A percentile compares a stretch with the other conserved stretches of the same genome.
These are phyloP conservation scores for Clonostachys sp. DNA, from an alignment of 2,329 filamentous ascomycete species.

Conservation along the genomic window DNA sequence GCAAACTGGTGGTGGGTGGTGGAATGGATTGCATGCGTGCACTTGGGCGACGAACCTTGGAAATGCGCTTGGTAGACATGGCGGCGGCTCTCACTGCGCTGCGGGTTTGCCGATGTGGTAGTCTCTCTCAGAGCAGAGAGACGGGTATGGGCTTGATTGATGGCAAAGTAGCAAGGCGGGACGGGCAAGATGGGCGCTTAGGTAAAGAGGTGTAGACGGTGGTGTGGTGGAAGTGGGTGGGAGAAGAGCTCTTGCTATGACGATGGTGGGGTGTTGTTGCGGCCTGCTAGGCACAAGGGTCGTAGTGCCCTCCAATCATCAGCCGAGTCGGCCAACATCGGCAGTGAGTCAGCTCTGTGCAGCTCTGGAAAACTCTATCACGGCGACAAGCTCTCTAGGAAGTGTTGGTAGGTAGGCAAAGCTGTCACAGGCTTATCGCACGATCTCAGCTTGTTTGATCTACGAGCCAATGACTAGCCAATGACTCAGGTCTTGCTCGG, in stretches of 20 bases:
- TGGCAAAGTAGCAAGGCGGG: not conserved
- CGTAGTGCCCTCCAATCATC: no score
- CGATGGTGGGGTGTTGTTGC: not conserved
- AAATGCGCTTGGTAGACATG: constrained; percentile 40
- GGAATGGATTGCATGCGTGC: not conserved
- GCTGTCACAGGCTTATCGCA: no score
- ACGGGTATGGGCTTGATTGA: not conserved
- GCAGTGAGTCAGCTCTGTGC: no score
- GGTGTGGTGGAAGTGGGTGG: not conserved
- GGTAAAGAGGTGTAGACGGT: not conserved
- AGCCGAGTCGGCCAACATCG: no score
- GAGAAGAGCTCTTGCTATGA: not conserved
- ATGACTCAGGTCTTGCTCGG: no score
- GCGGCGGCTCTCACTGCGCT: constrained; percentile 2
- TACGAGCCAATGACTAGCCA: no score
- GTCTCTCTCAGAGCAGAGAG: not conserved
- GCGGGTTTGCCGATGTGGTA: not conserved
- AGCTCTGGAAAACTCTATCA: no score
- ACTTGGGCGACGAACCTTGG: constrained; percentile 38
- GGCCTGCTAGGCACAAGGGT: no score
- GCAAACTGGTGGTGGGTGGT: not conserved
- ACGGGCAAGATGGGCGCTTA: not conserved
- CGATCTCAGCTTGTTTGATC: no score
- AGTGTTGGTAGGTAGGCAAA: no score
- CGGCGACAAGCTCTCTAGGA: no score